These are phyloP conservation scores for Auricularia sp. DNA, from an alignment of 768 basidiomycete genomes.

Conservation along the genomic window DNA sequence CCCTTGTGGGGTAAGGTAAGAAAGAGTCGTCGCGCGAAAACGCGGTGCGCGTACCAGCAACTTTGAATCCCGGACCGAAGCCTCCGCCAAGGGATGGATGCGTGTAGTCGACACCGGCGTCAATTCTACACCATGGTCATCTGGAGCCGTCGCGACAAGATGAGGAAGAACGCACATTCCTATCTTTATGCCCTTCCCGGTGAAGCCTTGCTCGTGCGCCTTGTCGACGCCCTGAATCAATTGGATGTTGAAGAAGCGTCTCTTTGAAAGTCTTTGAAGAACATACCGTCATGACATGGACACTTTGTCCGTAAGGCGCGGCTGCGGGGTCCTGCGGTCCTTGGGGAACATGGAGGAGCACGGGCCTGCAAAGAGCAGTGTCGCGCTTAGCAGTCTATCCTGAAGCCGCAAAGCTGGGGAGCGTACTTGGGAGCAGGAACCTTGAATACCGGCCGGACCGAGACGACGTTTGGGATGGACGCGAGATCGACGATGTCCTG, in stretches of 20 bases:
- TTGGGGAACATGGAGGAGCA: neutral
- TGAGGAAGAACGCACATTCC: neutral
- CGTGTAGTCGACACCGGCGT: slow-evolving; percentile 5
- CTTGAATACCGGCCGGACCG: too few species aligned
- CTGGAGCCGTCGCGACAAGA: too few species aligned
- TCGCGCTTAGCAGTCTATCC: too few species aligned
- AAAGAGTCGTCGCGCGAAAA: too few species aligned
- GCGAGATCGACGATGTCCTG: too few species aligned
- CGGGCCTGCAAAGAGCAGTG: neutral
- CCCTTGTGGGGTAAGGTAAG: neutral
- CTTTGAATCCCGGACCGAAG: slow-evolving; percentile 8
- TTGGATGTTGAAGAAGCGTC: too few species aligned
- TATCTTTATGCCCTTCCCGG: neutral
- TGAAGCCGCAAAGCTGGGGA: too few species aligned
- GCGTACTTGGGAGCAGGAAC: neutral
- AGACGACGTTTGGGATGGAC: too few species aligned
- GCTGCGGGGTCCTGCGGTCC: neutral
- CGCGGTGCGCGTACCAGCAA: neutral
- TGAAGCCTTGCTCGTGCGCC: neutral
- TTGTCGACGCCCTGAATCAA: neutral
- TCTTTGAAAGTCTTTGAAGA: neutral
- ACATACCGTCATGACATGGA: neutral
- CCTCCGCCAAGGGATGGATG: slow-evolving; percentile 11
- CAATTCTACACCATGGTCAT: too few species aligned
- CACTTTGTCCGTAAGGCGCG: neutral